Evolutionary conservation across 2,329 filamentous ascomycete genomes (phyloP), one percentile per base, ranked within the genome.

Genomic region (Colletotrichum cordylinicola): DNA sequence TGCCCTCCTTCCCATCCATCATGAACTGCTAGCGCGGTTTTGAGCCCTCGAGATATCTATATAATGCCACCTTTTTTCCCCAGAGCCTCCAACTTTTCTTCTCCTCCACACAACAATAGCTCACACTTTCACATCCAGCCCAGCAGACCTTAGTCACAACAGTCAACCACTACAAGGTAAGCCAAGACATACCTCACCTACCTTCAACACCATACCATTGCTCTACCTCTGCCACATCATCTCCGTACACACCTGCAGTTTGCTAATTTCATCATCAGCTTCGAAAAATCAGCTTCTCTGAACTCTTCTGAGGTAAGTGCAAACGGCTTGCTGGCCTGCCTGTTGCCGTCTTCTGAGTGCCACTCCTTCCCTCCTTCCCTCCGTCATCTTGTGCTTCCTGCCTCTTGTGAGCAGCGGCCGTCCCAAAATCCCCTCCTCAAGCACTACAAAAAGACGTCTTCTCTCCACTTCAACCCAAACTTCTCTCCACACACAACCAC

Each of bases 101-200:
- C 31, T 62, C 58, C 55, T 16, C 33, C 33, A 35, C 58, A 58
- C 55, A 61, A 4, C 55, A 29, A 9, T 18, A 48, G 4, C 55
- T 33, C 18, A 18, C 12, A 33, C 16, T 52, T 52, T 24, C 43
- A 52, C 58, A 31, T 21, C 12, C 29, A 62, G 18, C 58, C 2
- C 58, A 35, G 29, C 31, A 62, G 58, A 62, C 58, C 33, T 61
- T 33, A 62, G 58, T 62, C 58, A 62, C 31, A 62, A 31, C 56
- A 62, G n/a, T 15, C 31, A 33, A 33, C 1, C 31, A 35, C n/a
- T 0, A n/a, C n/a, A 24, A 62, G 58, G 58, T 37, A 62, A 35
- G 58, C n/a, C 58, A 62, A 52, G n/a, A 8, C 43, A 52, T 52
- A 52, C n/a, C 43, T 52, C 43, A 21, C n/a, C 43, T 12, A 52